phyloP scores from a whole-genome alignment of 2,329 filamentous ascomycete species.

The Aspergillus oerlinghausenensis region DNA sequence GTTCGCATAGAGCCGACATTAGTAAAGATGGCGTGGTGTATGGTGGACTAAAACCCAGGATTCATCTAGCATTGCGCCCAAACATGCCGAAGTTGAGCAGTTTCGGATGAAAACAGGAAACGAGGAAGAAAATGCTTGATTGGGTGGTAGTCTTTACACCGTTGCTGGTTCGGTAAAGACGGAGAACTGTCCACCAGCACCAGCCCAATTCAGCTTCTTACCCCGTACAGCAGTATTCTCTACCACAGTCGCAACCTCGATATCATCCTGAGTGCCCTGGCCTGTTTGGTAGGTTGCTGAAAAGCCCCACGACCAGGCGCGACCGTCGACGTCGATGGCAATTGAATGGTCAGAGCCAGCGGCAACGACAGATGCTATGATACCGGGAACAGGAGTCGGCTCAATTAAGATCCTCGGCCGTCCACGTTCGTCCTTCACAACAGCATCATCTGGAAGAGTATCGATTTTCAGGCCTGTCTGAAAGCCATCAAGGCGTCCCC shows the following conservation, averaged over 20 bases:
- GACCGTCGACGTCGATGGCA: slow-evolving; percentile 63
- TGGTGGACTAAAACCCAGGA: neutral
- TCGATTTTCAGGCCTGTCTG: slow-evolving; percentile 58
- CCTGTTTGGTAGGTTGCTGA: slow-evolving; percentile 76
- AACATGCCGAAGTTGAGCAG: neutral
- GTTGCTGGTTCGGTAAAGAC: slow-evolving; percentile 34
- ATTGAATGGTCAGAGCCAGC: slow-evolving; percentile 71
- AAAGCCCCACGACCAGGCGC: slow-evolving; percentile 76
- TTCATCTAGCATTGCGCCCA: neutral
- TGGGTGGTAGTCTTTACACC: slow-evolving; percentile 6
- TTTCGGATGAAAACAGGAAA: neutral
- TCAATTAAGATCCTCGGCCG: slow-evolving; percentile 67
- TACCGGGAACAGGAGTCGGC: slow-evolving; percentile 58
- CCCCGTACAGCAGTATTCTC: slow-evolving; percentile 79
- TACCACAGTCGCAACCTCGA: slow-evolving; percentile 70
- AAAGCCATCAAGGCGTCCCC: slow-evolving; percentile 57
- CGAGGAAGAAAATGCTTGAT: neutral
- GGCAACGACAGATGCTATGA: slow-evolving; percentile 55
- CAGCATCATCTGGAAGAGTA: slow-evolving; percentile 53
- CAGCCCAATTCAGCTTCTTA: slow-evolving; percentile 71
- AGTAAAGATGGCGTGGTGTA: neutral
- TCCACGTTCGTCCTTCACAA: slow-evolving; percentile 61
- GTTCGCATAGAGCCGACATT: neutral
- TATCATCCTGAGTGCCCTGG: slow-evolving; percentile 71
- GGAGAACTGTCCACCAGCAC: slow-evolving; percentile 76